These are phyloP conservation scores for Sporothrix brasiliensis DNA, from an alignment of 2,329 filamentous ascomycete species.

Conservation along the genomic window DNA sequence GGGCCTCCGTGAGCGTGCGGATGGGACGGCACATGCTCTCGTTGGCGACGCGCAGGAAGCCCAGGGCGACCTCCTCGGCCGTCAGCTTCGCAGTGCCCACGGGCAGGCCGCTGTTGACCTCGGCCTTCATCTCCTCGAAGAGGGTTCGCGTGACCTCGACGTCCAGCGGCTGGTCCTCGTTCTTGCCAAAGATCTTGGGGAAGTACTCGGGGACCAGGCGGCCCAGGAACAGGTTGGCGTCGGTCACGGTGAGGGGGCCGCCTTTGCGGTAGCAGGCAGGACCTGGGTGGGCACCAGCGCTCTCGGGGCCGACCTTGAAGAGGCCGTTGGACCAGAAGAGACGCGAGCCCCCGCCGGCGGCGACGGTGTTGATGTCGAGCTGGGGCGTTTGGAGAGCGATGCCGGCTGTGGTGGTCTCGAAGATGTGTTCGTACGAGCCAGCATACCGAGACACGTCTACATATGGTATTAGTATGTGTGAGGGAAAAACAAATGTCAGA, in stretches of 20 bases:
- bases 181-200: slow-evolving; percentile 68
- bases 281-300: slow-evolving; percentile 68
- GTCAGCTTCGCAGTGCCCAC: slow-evolving; percentile 43
- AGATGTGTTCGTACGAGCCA: slow-evolving; percentile 68
- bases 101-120: slow-evolving; percentile 67
- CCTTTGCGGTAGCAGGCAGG: slow-evolving; percentile 70
- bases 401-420: slow-evolving; percentile 70
- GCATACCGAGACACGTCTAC: slow-evolving; percentile 30
- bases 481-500: no score
- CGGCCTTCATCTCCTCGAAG: slow-evolving; percentile 85
- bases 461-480: no score
- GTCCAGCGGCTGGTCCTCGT: slow-evolving; percentile 73
- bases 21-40: slow-evolving; percentile 78
- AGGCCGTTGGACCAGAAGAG: slow-evolving; percentile 79
- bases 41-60: slow-evolving; percentile 69
- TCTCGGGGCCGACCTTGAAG: slow-evolving; percentile 84
- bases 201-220: slow-evolving; percentile 61
- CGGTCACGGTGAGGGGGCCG: slow-evolving; percentile 51
- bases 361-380: slow-evolving; percentile 91
- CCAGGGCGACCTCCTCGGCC: slow-evolving; percentile 65
- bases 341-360: slow-evolving; percentile 67
- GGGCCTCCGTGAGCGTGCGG: slow-evolving; percentile 86
- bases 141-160: slow-evolving; percentile 68
- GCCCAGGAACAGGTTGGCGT: slow-evolving; percentile 67
- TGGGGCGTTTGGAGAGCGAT: slow-evolving; percentile 89